Conservation (phyloP, 768 basidiomycete genomes). For the Rhodotorula toruloides region DNA sequence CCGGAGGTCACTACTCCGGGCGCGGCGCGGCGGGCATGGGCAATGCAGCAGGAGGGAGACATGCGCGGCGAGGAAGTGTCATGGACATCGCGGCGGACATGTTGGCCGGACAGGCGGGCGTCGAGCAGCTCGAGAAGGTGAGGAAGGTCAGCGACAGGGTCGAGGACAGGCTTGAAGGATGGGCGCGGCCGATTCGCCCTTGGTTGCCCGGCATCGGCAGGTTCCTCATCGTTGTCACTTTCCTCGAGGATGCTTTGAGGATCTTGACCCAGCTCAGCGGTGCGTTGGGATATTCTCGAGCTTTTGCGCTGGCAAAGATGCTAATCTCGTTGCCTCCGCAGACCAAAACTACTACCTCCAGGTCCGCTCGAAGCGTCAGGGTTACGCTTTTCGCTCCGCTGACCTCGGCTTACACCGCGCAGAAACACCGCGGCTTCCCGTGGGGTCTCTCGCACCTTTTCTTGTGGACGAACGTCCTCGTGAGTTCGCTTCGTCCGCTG, state of each 20-base stretch:
- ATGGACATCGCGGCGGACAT: conserved; percentile 36
- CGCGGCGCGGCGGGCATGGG: background rate
- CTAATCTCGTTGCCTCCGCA: background rate
- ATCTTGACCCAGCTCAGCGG: conserved; percentile 58
- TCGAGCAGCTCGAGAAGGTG: conserved; percentile 41
- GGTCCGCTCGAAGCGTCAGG: conserved; percentile 52
- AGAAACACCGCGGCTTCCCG: conserved; percentile 87
- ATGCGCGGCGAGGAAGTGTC: conserved; percentile 21
- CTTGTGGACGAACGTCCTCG: conserved; percentile 82
- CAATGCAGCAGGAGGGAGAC: background rate
- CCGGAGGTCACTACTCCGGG: background rate
- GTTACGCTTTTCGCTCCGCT: background rate
- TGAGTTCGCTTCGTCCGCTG: conserved; percentile 51
- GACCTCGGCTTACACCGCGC: background rate
- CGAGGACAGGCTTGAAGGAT: conserved; percentile 88
- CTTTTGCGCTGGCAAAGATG: background rate
- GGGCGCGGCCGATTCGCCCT: conserved; percentile 87
- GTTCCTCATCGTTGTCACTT: conserved; percentile 96
- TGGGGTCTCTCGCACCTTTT: conserved; percentile 94
- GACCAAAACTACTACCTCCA: conserved; percentile 99
- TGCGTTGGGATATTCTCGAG: background rate
- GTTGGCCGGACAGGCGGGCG: conserved; percentile 27
- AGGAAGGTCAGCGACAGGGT: conserved; percentile 48
- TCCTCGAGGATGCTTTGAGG: conserved; percentile 90
- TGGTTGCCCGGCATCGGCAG: conserved; percentile 90